These are phyloP conservation scores for Rhodamnia rubescens DNA, from an alignment of 345 rosid species.

Conservation along the genomic window DNA sequence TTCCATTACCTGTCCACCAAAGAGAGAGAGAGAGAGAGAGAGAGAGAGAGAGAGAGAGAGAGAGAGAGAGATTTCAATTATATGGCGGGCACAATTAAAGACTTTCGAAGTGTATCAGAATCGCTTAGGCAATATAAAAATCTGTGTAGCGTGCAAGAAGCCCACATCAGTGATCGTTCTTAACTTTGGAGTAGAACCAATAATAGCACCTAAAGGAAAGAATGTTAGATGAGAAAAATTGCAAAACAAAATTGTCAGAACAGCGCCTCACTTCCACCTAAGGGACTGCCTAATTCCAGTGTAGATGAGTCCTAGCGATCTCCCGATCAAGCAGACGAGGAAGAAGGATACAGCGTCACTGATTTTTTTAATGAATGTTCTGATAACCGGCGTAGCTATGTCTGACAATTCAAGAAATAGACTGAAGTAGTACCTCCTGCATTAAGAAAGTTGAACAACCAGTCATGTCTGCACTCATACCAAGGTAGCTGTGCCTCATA, in stretches of 20 bases:
- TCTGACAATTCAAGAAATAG: conserved; percentile 77
- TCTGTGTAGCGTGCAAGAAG: not conserved
- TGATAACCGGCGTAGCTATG: conserved; percentile 65
- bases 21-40: not conserved
- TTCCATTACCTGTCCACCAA: not conserved
- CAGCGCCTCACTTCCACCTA: conserved; percentile 58
- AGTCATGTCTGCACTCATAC: not conserved
- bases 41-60: not conserved
- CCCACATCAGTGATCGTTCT: not conserved
- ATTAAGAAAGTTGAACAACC: not conserved
- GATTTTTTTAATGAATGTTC: conserved; percentile 52
- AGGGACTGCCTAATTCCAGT: conserved; percentile 91
- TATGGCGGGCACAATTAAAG: not conserved
- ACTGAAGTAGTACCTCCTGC: conserved; percentile 88
- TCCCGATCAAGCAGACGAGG: conserved; percentile 77
- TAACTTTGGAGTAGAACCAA: not conserved
- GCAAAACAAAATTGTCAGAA: not conserved
- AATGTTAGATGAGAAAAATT: not conserved
- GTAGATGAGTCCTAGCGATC: conserved; percentile 79
- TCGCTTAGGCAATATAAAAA: not conserved
- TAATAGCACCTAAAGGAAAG: not conserved
- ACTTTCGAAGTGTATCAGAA: not conserved
- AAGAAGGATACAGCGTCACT: conserved; percentile 76
- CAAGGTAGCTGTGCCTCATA: not conserved
- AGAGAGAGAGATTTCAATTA: not conserved